Percentiles rank a stretch among this genome's conserved stretches.
phyloP scores from a whole-genome alignment of 495 filamentous ascomycete species.

The Annulohypoxylon moriforme region DNA sequence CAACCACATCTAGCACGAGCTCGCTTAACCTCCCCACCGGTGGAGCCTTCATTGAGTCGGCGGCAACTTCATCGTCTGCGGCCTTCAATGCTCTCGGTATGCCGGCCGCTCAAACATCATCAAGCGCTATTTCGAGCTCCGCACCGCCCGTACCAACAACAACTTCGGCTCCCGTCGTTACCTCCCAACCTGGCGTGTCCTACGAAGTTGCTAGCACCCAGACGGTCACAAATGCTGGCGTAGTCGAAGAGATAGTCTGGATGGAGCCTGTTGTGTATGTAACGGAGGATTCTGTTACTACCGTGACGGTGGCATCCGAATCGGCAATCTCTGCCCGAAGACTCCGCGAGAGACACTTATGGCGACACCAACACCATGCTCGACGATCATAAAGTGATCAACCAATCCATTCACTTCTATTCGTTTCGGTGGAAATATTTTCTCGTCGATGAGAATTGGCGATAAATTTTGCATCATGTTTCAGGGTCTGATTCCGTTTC shows the following conservation, averaged over 20 bases:
- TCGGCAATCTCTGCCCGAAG: slow-evolving; percentile 27
- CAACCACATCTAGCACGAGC: slow-evolving; percentile 7
- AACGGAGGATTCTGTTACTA: slow-evolving; percentile 48
- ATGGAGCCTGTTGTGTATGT: slow-evolving; percentile 59
- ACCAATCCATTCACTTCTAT: slow-evolving; percentile 16
- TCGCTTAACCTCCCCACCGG: slow-evolving; percentile 24
- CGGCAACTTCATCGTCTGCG: slow-evolving; percentile 27
- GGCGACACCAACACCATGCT: slow-evolving; percentile 40
- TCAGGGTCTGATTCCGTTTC: slow-evolving; percentile 43
- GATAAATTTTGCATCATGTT: slow-evolving; percentile 43
- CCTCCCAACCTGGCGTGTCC: slow-evolving; percentile 43
- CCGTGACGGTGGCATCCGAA: slow-evolving; percentile 45
- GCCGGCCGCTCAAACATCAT: slow-evolving; percentile 17
- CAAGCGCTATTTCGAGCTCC: slow-evolving; percentile 16
- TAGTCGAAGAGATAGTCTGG: slow-evolving; percentile 58
- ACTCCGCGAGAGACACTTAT: slow-evolving; percentile 29
- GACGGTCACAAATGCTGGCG: slow-evolving; percentile 52
- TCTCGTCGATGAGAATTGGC: slow-evolving; percentile 30
- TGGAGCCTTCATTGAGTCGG: slow-evolving; percentile 37
- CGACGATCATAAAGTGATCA: slow-evolving; percentile 32
- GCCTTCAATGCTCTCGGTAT: slow-evolving; percentile 34
- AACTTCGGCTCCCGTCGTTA: slow-evolving; percentile 38
- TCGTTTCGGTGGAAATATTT: slow-evolving; percentile 48
- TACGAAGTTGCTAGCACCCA: slow-evolving; percentile 57
- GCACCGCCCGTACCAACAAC: slow-evolving; percentile 26